phyloP scores from a whole-genome alignment of 208 protist species.

The Crithidia sp. region DNA sequence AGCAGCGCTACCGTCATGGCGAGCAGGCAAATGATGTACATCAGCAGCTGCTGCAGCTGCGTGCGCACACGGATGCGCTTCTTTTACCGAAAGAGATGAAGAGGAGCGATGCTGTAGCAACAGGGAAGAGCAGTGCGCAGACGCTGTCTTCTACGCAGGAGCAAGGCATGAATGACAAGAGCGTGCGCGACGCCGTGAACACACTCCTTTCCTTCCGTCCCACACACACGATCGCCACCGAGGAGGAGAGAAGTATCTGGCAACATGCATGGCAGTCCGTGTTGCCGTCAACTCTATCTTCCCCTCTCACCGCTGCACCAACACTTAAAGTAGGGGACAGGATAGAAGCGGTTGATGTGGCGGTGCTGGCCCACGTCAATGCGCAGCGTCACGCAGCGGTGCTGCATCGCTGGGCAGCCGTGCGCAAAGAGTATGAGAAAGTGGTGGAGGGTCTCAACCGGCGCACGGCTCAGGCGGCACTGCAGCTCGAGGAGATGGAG shows the following conservation, averaged over 20 bases:
- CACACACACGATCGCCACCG: slow-evolving; percentile 22
- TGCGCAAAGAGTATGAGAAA: slow-evolving; percentile 17
- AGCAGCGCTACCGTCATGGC: slow-evolving; percentile 6
- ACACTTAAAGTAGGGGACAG: neutral
- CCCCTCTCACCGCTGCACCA: neutral
- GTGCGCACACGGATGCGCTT: no score
- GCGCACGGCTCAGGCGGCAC: slow-evolving; percentile 21
- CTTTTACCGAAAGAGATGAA: no score
- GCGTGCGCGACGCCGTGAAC: no score
- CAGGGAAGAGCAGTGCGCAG: no score
- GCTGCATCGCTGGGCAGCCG: slow-evolving; percentile 14
- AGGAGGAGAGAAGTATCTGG: slow-evolving; percentile 23
- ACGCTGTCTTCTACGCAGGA: no score
- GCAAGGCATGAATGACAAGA: no score
- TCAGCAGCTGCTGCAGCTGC: slow-evolving; percentile 20
- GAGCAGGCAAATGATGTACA: slow-evolving; percentile 8
- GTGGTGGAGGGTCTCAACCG: slow-evolving; percentile 23
- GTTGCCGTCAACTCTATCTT: neutral
- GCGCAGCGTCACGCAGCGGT: slow-evolving; percentile 22
- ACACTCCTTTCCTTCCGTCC: slow-evolving; percentile 16
- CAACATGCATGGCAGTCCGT: slow-evolving; percentile 21
- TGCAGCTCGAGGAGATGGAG: slow-evolving; percentile 35
- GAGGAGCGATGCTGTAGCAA: no score
- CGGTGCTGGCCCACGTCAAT: slow-evolving; percentile 29
- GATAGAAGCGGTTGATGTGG: slow-evolving; percentile 16